Conservation (phyloP, 2,329 filamentous ascomycete species). For the Aspergillus luchuensis region DNA sequence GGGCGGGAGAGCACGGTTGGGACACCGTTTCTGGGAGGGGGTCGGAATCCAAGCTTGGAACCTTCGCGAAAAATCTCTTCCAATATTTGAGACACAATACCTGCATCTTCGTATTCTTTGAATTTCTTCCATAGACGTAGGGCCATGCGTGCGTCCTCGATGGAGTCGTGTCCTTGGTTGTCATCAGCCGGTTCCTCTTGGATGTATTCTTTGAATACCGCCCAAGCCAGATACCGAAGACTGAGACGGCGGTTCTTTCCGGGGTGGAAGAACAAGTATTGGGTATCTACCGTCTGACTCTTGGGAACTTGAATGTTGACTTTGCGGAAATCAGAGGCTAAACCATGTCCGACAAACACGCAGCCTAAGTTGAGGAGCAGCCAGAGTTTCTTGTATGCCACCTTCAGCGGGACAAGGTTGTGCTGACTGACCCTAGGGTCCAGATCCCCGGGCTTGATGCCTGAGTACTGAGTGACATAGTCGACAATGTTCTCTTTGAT, state of each 20-base stretch:
- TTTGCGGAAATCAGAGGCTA: conserved; percentile 94
- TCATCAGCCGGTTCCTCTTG: conserved; percentile 69
- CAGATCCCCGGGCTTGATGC: conserved; percentile 82
- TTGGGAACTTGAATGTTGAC: conserved; percentile 97
- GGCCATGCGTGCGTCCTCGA: conserved; percentile 91
- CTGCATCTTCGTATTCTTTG: conserved; percentile 83
- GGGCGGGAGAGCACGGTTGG: conserved; percentile 39
- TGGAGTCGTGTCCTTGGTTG: conserved; percentile 74
- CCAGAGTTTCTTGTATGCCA: conserved; percentile 98
- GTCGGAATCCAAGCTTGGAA: conserved; percentile 60
- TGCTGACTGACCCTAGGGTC: conserved; percentile 77
- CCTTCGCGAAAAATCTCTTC: conserved; percentile 79
- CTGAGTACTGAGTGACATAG: conserved; percentile 91
- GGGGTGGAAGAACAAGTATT: conserved; percentile 84
- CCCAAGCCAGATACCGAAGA: conserved; percentile 88
- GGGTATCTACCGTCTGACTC: conserved; percentile 89
- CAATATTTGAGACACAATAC: conserved; percentile 78
- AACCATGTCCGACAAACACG: conserved; percentile 88
- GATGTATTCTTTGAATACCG: conserved; percentile 88
- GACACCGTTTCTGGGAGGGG: conserved; percentile 49
- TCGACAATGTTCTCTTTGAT: conserved; percentile 91
- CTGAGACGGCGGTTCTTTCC: conserved; percentile 82
- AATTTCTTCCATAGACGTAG: conserved; percentile 88
- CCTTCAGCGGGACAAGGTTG: conserved; percentile 82
- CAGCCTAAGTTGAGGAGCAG: conserved; percentile 91